phyloP scores from a whole-genome alignment of 2,329 filamentous ascomycete genomes.

The Fusarium camptoceras region DNA sequence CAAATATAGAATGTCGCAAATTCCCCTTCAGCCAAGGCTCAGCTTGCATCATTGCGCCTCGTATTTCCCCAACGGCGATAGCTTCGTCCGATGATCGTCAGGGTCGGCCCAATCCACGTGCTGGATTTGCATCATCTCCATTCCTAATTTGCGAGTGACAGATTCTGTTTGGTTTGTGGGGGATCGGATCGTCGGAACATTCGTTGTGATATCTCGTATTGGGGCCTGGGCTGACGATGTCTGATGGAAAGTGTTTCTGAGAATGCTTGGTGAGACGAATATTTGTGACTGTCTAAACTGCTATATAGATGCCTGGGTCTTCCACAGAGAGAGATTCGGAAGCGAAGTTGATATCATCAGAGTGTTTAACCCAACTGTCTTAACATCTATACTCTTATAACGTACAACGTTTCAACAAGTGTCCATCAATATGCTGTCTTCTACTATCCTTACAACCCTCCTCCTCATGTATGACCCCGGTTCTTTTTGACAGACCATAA shows the following conservation, averaged over 20 bases:
- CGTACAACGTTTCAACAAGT: not conserved
- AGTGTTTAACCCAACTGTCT: too few relatives aligned
- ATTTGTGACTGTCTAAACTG: not conserved
- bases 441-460: constrained; percentile 10
- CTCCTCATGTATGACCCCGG: constrained; percentile 14
- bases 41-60: constrained; percentile 12
- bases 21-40: not conserved
- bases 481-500: not conserved
- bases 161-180: not conserved
- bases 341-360: not conserved
- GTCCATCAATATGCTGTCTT: constrained; percentile 16
- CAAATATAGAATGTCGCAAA: not conserved
- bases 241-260: not conserved
- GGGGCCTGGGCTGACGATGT: constrained; percentile 6
- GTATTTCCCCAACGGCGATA: constrained; percentile 17
- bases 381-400: not conserved
- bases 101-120: constrained; percentile 18
- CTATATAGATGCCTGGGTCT: constrained; percentile 7
- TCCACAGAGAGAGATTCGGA: not conserved
- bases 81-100: constrained; percentile 25
- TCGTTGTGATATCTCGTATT: constrained; percentile 2
- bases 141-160: not conserved
- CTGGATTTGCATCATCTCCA: constrained; percentile 14
- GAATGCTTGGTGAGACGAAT: not conserved
- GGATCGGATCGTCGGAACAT: not conserved